Evolutionary conservation across 2,329 filamentous ascomycete species (phyloP), one percentile per base, ranked within the genome.

Genomic region (Ophiosphaerella korrae): DNA sequence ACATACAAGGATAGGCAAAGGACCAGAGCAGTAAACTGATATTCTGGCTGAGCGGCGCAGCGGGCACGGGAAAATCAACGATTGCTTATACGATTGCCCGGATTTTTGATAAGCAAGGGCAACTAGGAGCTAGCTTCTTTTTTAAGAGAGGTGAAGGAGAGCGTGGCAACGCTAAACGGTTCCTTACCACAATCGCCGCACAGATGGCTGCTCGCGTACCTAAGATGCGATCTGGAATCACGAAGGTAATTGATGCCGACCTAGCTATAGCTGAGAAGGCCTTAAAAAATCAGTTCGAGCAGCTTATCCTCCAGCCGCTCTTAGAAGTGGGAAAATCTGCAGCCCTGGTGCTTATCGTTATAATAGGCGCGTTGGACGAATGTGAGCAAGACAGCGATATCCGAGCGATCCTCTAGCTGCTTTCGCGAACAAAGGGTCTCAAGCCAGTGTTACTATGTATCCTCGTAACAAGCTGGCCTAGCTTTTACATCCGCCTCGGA

Each of bases 281-380:
- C 12, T 13, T 40, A 7, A n/a, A 26, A 3, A 13, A 13, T 2
- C 38, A 40, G 13, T 40, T 40, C 12, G 38, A 40, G 21, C 3
- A 40, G 38, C 38, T 40, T 9, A 29, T 40, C n/a, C 37, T 40
- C 21, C n/a, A 13, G 5, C 37, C 37, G n/a, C 37, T 40, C 12
- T 21, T 9, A 7, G 13, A 13, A 16, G n/a, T 13, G 8, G 9
- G 8, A 42, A 5, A 33, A 18, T n/a, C 5, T 11, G 7, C 14
- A 8, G 7, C 4, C 3, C 8, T 33, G 16, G 24, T 11, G 16
- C 9, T 35, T n/a, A 14, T 52, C 24, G 34, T 57, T 24, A 43
- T 57, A 3, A 48, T 57, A n/a, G 53, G 53, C 18, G 53, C 53
- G 8, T 32, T 57, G 12, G 50, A 57, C 34, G 53, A 57, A 14